Evolutionary conservation across 2,329 filamentous ascomycete species (phyloP).

Genomic region (Verticillium isaacii): DNA sequence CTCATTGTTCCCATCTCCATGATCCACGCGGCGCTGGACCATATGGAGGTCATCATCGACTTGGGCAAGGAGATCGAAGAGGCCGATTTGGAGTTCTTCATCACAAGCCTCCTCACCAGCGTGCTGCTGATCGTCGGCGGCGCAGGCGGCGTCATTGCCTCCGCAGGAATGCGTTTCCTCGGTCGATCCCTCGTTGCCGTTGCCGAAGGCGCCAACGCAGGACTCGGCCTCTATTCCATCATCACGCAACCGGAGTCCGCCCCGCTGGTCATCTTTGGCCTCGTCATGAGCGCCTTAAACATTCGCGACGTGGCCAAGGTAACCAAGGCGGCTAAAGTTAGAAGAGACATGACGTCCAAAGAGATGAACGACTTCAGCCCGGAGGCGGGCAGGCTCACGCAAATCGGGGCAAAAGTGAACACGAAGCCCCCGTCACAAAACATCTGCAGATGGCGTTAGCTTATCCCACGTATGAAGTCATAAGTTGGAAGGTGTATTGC

Average conservation of each 20-base stretch:
- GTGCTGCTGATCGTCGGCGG: conserved; percentile 2
- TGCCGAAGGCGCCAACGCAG: neutral
- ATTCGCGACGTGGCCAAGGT: neutral
- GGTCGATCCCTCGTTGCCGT: neutral
- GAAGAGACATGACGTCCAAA: neutral
- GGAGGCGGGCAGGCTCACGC: neutral
- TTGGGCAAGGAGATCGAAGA: conserved; percentile 9
- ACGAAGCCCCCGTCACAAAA: too few species aligned
- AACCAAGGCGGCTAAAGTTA: neutral
- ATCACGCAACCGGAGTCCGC: neutral
- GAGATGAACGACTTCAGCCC: neutral
- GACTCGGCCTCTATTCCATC: neutral
- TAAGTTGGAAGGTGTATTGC: too few species aligned
- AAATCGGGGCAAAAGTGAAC: too few species aligned
- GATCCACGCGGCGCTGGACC: conserved; percentile 3
- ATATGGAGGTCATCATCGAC: conserved; percentile 10
- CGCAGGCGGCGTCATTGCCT: neutral
- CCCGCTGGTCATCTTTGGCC: neutral
- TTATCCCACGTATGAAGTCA: too few species aligned
- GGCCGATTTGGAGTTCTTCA: conserved; percentile 6
- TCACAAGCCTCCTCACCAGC: conserved; percentile 8
- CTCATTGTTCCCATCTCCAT: conserved; percentile 7
- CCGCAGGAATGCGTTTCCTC: neutral
- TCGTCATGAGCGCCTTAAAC: conserved; percentile 1
- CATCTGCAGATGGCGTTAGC: too few species aligned